These are phyloP conservation scores for Gossypium sturtianum DNA, from an alignment of 345 rosid species.

Conservation along the genomic window DNA sequence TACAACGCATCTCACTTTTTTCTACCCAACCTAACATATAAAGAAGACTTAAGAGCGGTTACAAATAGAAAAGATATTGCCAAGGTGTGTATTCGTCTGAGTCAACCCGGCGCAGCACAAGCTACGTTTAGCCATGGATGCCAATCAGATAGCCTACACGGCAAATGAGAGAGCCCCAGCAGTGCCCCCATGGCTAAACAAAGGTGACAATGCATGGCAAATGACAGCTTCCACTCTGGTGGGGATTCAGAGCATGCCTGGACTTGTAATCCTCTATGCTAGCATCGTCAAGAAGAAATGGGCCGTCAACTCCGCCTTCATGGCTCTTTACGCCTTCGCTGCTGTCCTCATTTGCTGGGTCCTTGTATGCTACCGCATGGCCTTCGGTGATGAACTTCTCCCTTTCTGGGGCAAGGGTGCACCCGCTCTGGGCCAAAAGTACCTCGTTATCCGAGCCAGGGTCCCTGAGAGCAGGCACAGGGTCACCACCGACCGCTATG, in stretches of 20 bases:
- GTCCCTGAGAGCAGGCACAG: slow-evolving; percentile 32
- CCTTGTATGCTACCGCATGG: slow-evolving; percentile 59
- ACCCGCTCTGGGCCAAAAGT: slow-evolving; percentile 49
- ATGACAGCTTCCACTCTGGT: slow-evolving; percentile 66
- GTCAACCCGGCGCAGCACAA: neutral
- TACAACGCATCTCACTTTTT: too few species aligned
- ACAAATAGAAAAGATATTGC: neutral
- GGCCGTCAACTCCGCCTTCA: slow-evolving; percentile 80
- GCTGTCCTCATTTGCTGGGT: slow-evolving; percentile 79
- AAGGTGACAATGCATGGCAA: slow-evolving; percentile 84
- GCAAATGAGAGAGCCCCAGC: slow-evolving; percentile 1
- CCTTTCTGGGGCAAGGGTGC: slow-evolving; percentile 81
- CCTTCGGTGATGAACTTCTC: slow-evolving; percentile 60
- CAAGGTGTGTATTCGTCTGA: neutral
- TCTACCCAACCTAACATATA: too few species aligned
- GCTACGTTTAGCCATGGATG: slow-evolving; percentile 8
- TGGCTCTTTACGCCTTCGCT: slow-evolving; percentile 83
- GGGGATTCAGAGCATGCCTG: slow-evolving; percentile 71
- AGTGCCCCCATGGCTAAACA: slow-evolving; percentile 67
- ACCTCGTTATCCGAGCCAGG: slow-evolving; percentile 38
- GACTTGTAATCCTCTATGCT: slow-evolving; percentile 71
- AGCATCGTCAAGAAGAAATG: slow-evolving; percentile 79
- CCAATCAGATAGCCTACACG: slow-evolving; percentile 9
- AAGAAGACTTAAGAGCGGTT: neutral
- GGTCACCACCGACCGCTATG: slow-evolving; percentile 6